A percentile compares a stretch with the other conserved stretches of the same genome.
These are phyloP conservation scores for Epichloe coenophiala DNA, from an alignment of 2,329 filamentous ascomycete genomes.

Conservation along the genomic window DNA sequence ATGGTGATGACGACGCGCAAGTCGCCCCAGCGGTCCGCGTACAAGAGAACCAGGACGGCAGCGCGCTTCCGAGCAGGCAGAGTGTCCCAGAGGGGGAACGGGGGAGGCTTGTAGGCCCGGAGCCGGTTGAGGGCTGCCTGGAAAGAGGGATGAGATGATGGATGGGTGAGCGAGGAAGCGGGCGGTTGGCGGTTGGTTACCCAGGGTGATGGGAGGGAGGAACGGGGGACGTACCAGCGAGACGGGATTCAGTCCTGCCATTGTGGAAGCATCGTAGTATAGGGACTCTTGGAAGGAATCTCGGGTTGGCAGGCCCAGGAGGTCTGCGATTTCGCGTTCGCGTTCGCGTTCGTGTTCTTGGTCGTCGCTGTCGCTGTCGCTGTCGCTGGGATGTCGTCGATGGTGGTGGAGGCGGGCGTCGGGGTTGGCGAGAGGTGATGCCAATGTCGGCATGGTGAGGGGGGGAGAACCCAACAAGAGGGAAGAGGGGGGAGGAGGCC, in stretches of 20 bases:
- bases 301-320: background rate
- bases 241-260: conserved; percentile 40
- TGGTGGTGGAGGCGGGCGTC: background rate
- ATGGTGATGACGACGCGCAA: conserved; percentile 59
- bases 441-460: background rate
- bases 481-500: background rate
- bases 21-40: conserved; percentile 70
- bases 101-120: conserved; percentile 47
- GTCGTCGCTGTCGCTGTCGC: conserved; percentile 1
- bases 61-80: conserved; percentile 51
- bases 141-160: no score
- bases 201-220: no score
- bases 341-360: background rate
- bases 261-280: conserved; percentile 44
- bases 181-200: no score
- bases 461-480: no score
- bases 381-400: background rate
- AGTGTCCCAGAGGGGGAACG: conserved; percentile 48
- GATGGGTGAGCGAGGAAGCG: no score
- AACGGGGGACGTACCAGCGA: conserved; percentile 32
- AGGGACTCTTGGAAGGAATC: conserved; percentile 23
- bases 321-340: background rate
- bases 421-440: background rate
- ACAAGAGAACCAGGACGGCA: conserved; percentile 77
- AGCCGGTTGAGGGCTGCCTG: conserved; percentile 48